A percentile compares a stretch with the other conserved stretches of the same genome.
Evolutionary conservation across 78 protist species (phyloP).

Genomic region (Dictyostelium brefeldianum): DNA sequence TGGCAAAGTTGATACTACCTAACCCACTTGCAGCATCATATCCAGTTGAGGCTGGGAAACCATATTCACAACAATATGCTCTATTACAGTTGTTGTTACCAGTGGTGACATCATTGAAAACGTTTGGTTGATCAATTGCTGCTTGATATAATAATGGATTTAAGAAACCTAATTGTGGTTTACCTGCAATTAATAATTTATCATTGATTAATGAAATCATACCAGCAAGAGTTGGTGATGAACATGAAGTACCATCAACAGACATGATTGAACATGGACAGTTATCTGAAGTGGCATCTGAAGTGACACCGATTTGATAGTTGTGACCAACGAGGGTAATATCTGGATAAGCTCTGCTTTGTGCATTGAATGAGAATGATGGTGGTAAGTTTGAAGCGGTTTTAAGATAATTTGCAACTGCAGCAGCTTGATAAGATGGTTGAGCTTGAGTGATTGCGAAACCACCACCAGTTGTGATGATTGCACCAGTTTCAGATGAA

Average conservation of each 20-base stretch:
- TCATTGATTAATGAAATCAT: conserved; percentile 87
- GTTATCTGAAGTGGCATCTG: not conserved
- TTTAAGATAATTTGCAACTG: conserved; percentile 45
- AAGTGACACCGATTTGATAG: conserved; percentile 20
- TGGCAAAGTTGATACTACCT: conserved; percentile 45
- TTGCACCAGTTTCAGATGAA: conserved; percentile 57
- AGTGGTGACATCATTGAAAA: conserved; percentile 85
- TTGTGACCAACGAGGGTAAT: conserved; percentile 70
- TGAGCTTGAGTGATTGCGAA: conserved; percentile 69
- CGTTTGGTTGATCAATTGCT: conserved; percentile 62
- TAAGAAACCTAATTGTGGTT: conserved; percentile 85
- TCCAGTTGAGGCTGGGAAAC: conserved; percentile 70
- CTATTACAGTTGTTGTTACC: conserved; percentile 84
- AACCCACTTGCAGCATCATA: conserved; percentile 74
- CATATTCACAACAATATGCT: conserved; percentile 75
- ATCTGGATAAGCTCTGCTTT: conserved; percentile 74
- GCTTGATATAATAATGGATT: conserved; percentile 88
- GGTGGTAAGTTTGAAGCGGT: conserved; percentile 39
- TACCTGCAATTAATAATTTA: conserved; percentile 43
- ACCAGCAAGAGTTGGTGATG: conserved; percentile 88
- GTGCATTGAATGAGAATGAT: conserved; percentile 45
- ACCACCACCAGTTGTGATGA: conserved; percentile 81
- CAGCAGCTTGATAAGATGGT: conserved; percentile 67
- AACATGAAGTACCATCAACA: conserved; percentile 87
- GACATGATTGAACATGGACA: conserved; percentile 47